These are phyloP conservation scores for Dictyostelium gargantuum DNA, from an alignment of 208 protist genomes.

Conservation along the genomic window DNA sequence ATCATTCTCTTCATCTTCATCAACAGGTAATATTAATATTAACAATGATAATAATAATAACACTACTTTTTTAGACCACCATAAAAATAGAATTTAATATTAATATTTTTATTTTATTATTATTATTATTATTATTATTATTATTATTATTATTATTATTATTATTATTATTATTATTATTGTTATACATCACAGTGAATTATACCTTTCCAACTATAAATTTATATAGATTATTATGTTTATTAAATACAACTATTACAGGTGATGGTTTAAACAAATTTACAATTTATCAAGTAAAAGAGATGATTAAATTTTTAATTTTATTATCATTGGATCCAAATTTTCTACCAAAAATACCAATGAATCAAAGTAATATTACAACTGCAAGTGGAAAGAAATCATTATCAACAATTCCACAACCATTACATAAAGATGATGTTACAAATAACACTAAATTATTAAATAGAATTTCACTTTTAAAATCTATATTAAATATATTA, in stretches of 20 bases:
- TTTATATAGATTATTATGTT: constrained; percentile 1
- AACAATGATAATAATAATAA: no score
- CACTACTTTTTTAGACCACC: no score
- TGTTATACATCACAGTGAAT: background rate
- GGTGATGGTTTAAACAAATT: background rate
- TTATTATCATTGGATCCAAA: constrained; percentile 33
- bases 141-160: no score
- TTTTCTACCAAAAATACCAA: background rate
- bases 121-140: no score
- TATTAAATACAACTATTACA: background rate
- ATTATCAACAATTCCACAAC: background rate
- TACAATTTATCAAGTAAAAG: background rate
- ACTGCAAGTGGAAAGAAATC: background rate
- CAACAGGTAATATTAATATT: background rate
- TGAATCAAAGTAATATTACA: background rate
- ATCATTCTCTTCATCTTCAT: background rate
- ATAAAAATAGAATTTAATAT: no score
- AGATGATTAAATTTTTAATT: constrained; percentile 3
- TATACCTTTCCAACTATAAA: constrained; percentile 5
- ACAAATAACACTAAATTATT: background rate
- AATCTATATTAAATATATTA: background rate
- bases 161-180: background rate
- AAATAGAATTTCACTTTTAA: background rate
- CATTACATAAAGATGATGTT: background rate
- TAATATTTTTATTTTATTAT: no score